Conservation (phyloP, 306 rosid species). For the Casuarina glauca region DNA sequence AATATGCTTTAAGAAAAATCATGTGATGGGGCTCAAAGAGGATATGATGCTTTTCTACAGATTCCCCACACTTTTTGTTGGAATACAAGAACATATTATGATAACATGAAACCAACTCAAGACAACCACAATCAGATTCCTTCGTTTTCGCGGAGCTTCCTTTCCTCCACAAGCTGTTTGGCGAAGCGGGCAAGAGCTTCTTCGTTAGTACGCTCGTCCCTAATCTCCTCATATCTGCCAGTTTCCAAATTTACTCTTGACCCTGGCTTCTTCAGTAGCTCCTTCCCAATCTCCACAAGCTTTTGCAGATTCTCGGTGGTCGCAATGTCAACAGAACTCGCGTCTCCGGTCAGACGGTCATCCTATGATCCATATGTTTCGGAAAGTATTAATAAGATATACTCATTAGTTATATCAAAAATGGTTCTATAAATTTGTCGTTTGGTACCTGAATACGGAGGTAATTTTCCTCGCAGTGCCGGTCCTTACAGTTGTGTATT, state of each 20-base stretch:
- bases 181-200: conserved; percentile 25
- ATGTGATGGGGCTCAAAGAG: too few relatives aligned
- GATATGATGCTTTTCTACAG: too few relatives aligned
- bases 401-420: background rate
- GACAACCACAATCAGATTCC: background rate
- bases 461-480: conserved; percentile 24
- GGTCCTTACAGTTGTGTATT: conserved; percentile 2
- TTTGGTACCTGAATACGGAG: conserved; percentile 35
- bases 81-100: background rate
- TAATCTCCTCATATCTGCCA: conserved; percentile 17
- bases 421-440: background rate
- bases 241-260: conserved; percentile 31
- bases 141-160: background rate
- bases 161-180: conserved; percentile 23
- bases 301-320: conserved; percentile 28
- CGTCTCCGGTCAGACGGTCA: conserved; percentile 30
- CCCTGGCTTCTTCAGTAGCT: conserved; percentile 28
- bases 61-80: background rate
- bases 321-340: conserved; percentile 25
- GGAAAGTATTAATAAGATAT: background rate
- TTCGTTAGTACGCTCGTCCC: conserved; percentile 23
- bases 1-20: too few relatives aligned
- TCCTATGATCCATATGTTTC: conserved; percentile 14
- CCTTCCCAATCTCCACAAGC: conserved; percentile 27
- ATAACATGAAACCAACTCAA: background rate